phyloP scores from a whole-genome alignment of 805 yeast genomes.

The Candida suzukii region DNA sequence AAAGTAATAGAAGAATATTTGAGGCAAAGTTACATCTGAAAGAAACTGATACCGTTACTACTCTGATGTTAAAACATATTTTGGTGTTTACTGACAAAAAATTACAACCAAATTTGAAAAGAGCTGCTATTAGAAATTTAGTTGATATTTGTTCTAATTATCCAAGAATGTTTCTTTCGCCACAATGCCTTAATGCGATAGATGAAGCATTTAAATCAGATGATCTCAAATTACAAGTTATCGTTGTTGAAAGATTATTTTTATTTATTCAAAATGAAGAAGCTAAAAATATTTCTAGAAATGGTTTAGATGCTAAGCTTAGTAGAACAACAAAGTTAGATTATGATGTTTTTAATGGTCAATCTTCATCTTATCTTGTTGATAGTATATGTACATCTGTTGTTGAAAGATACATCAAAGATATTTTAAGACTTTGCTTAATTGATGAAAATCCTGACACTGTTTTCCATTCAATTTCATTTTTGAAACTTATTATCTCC shows the following conservation, averaged over 20 bases:
- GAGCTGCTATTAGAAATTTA: conserved; percentile 50
- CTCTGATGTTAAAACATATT: conserved; percentile 53
- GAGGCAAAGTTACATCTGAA: conserved; percentile 34
- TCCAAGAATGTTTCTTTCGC: conserved; percentile 59
- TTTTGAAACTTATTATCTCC: conserved; percentile 47
- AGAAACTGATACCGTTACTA: conserved; percentile 46
- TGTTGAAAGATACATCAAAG: conserved; percentile 52
- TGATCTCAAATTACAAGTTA: conserved; percentile 36
- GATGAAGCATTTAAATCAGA: conserved; percentile 38
- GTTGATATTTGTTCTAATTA: conserved; percentile 53
- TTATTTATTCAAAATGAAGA: conserved; percentile 57
- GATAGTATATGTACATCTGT: conserved; percentile 74
- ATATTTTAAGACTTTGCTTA: conserved; percentile 43
- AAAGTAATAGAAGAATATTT: conserved; percentile 34
- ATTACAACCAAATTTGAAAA: conserved; percentile 26
- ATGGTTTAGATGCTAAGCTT: conserved; percentile 31
- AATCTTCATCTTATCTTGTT: conserved; percentile 37
- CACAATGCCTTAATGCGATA: conserved; percentile 42
- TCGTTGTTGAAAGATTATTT: conserved; percentile 49
- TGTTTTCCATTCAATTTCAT: conserved; percentile 45
- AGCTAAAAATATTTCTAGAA: conserved; percentile 30
- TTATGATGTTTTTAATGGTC: conserved; percentile 48
- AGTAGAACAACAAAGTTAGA: conserved; percentile 33
- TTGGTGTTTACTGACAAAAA: conserved; percentile 40
- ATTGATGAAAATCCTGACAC: conserved; percentile 32